Evolutionary conservation across 345 rosid genomes (phyloP), one percentile per base, ranked within the genome.

Genomic region (Eutrema japonicum): DNA sequence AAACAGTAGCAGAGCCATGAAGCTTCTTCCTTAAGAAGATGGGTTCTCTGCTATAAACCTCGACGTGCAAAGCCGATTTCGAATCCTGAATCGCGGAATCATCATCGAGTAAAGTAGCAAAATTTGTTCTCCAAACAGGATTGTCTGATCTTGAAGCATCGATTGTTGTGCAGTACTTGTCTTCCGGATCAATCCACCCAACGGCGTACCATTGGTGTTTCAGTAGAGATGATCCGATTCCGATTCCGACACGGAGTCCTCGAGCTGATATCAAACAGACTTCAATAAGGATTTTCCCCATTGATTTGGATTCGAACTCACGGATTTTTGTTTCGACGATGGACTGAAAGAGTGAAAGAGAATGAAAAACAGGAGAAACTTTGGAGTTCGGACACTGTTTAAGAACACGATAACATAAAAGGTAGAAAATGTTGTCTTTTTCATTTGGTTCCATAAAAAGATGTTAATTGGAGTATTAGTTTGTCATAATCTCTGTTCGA

Each of bases 181-280:
- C 79, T 72, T 83, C 81, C 26, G 96, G 96, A 75, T 91, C 87
- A 41, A 90, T 78, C 97, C 98, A 94, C 1, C 97, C 97, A 41
- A 88, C 96, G 3, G 96, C 96, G 66, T 79, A 89, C 96, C 97
- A 91, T n/a, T 94, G 99, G 41, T 84, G 86, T 81, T 89, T 94
- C 87, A 95, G 88, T 53, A 87, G 81, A 0, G 90, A 85, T 1
- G 89, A 83, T 42, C 75, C 79, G 66, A 76, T 30, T 76, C 66
- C 66, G 12, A 4, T 43, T 5, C 93, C 77, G 8, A 82, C 84
- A 18, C 80, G 78, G 8, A 94, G 90, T 27, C 96, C 97, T 13
- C 96, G 78, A 16, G 92, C 97, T 64, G 96, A 91, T 10, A 91
- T 81, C 61, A 91, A 62, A 78, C 89, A 85, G 42, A 87, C 86